Evolutionary conservation across 1,284 basidiomycete species (phyloP), one percentile per base, ranked within the genome.

Genomic region (Heimioporus punctisporus): DNA sequence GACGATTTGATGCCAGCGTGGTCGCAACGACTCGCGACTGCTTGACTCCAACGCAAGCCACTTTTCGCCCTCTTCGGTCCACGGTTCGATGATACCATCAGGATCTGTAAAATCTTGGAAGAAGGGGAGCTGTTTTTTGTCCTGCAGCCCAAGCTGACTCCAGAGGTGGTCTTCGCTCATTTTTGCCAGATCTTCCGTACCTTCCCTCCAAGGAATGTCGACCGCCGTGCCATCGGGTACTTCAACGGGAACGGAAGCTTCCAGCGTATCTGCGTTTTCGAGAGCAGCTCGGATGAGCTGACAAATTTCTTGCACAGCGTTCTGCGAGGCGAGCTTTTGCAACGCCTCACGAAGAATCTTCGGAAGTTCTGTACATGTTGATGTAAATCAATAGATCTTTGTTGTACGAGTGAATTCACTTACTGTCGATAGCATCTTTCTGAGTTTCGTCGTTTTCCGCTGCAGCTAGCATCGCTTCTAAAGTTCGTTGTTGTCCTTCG

Each of bases 1-100:
- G 1, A 63, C 24, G 0, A 63, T 51, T 46, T 63, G 59, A 34
- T 63, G 61, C 61, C 61, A 63, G 1, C 50, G 26, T 1, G 57
- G 60, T 2, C 40, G 28, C 21, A 62, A 27, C 0, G 28, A 28
- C 24, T 57, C 50, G 0, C 46, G 23, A 3, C 19, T 1, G 19
- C 25, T 48, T 6, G 31, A n/a, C 8, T 6, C 10, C 11, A 24
- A 11, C 8, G 4, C 43, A 1, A 60, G 43, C 52, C 55, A 57
- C 19, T 5, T 24, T 14, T 48, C 46, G 2, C 59, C 59, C n/a
- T 57, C 55, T 3, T 48, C 21, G 3, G 27, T 52, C 59, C 58
- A 60, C 6, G 59, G 55, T 6, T 60, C 42, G 21, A 56, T 46
- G 4, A 24, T 23, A 1, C 14, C 52, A 11, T 54, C 27, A 0